Evolutionary conservation across 257 asterid species (phyloP).

Genomic region (Lycium barbarum): DNA sequence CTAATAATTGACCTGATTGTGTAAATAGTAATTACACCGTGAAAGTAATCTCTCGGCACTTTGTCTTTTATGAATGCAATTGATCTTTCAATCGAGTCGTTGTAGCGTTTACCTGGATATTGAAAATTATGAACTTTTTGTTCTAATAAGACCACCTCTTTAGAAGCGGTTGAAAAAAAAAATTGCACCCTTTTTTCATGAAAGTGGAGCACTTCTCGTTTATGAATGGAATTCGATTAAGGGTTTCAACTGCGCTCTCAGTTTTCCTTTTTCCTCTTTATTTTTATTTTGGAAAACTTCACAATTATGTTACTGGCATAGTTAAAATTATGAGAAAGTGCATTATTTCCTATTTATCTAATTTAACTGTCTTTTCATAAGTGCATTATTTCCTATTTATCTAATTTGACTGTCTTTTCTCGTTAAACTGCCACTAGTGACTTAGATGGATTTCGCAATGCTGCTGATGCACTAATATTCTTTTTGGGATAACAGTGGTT

Average conservation of each 20-base stretch:
- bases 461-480: background rate
- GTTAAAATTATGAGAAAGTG: background rate
- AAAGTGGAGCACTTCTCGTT: background rate
- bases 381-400: slow-evolving; percentile 13
- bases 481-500: background rate
- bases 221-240: background rate
- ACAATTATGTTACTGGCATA: background rate
- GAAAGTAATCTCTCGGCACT: background rate
- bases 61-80: background rate
- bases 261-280: slow-evolving; percentile 11
- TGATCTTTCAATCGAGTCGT: background rate
- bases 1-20: background rate
- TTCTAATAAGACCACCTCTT: background rate
- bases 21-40: background rate
- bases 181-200: background rate
- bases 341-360: slow-evolving; percentile 13
- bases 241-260: background rate
- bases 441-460: background rate
- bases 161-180: background rate
- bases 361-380: background rate
- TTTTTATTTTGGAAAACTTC: background rate
- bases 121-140: background rate
- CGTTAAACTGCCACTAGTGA: background rate
- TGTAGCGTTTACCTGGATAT: background rate
- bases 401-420: background rate